These are phyloP conservation scores for Paramecium tetraurelia DNA, from an alignment of 73 alveolate species.

Conservation along the genomic window DNA sequence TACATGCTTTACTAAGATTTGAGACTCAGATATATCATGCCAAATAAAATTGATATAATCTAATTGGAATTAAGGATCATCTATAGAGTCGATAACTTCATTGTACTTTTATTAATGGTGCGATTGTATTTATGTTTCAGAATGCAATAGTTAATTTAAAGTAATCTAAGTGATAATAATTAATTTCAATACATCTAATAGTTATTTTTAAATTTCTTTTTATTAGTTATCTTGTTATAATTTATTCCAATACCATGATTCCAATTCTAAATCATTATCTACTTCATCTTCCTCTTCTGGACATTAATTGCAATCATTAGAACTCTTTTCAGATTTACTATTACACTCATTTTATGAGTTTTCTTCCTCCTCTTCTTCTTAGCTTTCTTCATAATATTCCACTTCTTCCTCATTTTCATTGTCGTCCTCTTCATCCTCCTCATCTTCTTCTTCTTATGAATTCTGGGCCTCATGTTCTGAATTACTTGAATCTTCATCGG, in stretches of 20 bases:
- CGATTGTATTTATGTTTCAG: neutral
- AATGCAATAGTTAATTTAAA: neutral
- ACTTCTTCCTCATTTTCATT: conserved; percentile 27
- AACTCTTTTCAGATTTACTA: conserved; percentile 10
- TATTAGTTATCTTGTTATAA: neutral
- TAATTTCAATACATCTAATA: neutral
- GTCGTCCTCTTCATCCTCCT: conserved; percentile 16
- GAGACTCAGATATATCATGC: neutral
- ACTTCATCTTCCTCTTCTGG: neutral
- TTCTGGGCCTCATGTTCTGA: conserved; percentile 21
- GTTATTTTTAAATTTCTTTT: neutral
- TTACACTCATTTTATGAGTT: neutral
- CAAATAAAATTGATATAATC: conserved; percentile 19
- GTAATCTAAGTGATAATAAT: neutral
- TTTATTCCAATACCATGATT: neutral
- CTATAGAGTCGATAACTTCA: neutral
- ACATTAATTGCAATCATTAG: neutral
- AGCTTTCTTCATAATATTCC: conserved; percentile 41
- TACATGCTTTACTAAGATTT: neutral
- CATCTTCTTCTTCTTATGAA: conserved; percentile 25
- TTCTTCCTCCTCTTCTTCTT: conserved; percentile 4
- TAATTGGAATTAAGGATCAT: neutral
- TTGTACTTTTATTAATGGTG: neutral
- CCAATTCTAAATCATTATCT: neutral
- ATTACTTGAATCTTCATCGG: neutral